A percentile compares a stretch with the other conserved stretches of the same genome.
phyloP scores from a whole-genome alignment of 192 early-diverging fungal species.

The Backusella luteola region DNA sequence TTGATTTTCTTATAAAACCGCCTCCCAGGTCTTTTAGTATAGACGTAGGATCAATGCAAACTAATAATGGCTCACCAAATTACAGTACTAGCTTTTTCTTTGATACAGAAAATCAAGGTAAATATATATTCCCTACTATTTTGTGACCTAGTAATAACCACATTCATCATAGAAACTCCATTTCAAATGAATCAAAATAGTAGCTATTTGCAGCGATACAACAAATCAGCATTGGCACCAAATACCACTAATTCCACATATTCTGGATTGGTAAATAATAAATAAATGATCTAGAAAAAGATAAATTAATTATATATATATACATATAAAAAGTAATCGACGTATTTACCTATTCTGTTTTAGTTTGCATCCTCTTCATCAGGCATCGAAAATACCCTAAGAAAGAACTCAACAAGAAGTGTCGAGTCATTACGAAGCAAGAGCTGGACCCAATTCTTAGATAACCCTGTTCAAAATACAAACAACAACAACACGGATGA shows the following conservation, averaged over 20 bases:
- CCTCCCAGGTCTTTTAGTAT: conserved; percentile 31
- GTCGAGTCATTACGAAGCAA: conserved; percentile 46
- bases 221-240: conserved; percentile 5
- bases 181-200: conserved; percentile 2
- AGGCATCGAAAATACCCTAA: conserved; percentile 42
- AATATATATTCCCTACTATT: background rate
- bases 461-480: conserved; percentile 6
- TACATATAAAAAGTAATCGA: background rate
- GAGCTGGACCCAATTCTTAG: conserved; percentile 42
- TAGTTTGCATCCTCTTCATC: conserved; percentile 46
- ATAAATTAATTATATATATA: background rate
- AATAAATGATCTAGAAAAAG: background rate
- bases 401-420: conserved; percentile 37
- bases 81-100: conserved; percentile 2
- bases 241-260: background rate
- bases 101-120: conserved; percentile 3
- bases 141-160: background rate
- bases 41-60: conserved; percentile 19
- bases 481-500: conserved; percentile 1
- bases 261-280: conserved; percentile 13
- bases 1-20: conserved; percentile 29
- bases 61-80: background rate
- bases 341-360: background rate
- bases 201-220: conserved; percentile 4
- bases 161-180: background rate